phyloP scores from a whole-genome alignment of 1,284 basidiomycete species.

The Sporisorium graminicola region DNA sequence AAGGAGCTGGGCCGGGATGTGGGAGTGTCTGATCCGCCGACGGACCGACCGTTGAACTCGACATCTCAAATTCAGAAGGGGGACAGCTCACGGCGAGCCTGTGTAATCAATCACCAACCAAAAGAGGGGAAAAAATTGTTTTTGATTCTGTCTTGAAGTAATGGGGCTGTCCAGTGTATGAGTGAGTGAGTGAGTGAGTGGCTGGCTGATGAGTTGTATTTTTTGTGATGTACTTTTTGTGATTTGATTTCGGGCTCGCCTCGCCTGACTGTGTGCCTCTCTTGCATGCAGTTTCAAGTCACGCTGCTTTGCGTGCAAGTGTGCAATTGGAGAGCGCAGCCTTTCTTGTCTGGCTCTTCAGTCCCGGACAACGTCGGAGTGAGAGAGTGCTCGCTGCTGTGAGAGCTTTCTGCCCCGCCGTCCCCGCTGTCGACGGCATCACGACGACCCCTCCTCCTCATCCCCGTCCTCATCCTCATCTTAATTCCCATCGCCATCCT shows the following conservation, averaged over 20 bases:
- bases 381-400: too few relatives aligned
- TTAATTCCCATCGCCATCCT: too few relatives aligned
- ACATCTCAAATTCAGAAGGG: too few relatives aligned
- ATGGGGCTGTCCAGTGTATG: too few relatives aligned
- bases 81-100: too few relatives aligned
- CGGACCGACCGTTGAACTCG: too few relatives aligned
- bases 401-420: background rate
- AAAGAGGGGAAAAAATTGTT: background rate
- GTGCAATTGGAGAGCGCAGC: background rate
- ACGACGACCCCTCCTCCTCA: background rate
- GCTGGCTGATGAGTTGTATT: background rate
- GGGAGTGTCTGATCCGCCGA: too few relatives aligned
- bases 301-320: background rate
- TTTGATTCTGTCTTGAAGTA: background rate
- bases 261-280: background rate
- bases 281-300: too few relatives aligned
- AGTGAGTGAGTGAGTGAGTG: background rate
- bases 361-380: too few relatives aligned
- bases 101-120: too few relatives aligned
- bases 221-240: background rate
- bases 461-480: background rate
- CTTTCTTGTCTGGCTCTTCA: background rate
- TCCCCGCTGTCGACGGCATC: conserved; percentile 1
- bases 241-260: background rate
- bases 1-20: too few relatives aligned